phyloP scores from a whole-genome alignment of 2,329 filamentous ascomycete genomes.

The Penicillium nordicum region DNA sequence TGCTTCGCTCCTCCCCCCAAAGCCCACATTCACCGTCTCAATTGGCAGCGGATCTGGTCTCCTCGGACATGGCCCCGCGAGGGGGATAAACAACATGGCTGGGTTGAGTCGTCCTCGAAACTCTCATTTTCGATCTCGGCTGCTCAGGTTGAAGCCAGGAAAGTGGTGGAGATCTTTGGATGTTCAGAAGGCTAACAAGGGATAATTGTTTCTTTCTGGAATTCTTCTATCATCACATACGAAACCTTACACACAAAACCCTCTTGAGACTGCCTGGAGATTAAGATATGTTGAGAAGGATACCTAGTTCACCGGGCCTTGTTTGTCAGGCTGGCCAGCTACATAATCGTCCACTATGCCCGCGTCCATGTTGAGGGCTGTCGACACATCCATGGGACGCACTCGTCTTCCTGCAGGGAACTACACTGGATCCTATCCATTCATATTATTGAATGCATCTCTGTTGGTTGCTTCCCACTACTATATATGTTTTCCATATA shows the following conservation, averaged over 20 bases:
- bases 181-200: not conserved
- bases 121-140: not conserved
- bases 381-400: not conserved
- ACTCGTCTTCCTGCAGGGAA: not conserved
- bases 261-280: no score
- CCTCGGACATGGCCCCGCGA: no score
- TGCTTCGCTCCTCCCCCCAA: slow-evolving; percentile 21
- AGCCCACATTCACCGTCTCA: slow-evolving; percentile 38
- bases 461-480: not conserved
- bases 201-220: no score
- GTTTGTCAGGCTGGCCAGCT: no score
- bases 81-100: not conserved
- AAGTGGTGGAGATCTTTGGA: not conserved
- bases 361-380: not conserved
- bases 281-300: no score
- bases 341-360: not conserved
- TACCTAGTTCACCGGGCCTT: no score
- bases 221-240: no score
- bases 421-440: no score
- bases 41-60: slow-evolving; percentile 47
- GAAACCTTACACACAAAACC: no score
- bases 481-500: not conserved
- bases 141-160: not conserved
- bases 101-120: not conserved
- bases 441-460: not conserved